Base-by-base conservation (phyloP, 768 basidiomycete species). In the Lyophyllum atratum region DNA sequence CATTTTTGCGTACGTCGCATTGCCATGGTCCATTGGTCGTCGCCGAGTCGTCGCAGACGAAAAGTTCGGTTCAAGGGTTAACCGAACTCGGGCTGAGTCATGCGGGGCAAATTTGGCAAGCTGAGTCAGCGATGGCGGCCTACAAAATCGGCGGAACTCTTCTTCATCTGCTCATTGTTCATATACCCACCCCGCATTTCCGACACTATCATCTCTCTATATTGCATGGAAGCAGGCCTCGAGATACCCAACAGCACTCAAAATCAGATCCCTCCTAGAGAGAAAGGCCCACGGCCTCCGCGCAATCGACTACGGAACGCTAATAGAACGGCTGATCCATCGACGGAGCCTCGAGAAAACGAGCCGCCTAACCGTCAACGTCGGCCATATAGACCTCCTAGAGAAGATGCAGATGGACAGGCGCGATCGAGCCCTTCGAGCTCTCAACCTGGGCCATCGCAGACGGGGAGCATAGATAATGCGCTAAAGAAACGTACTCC, bases 151-250 rank as follows among this genome's bases (percentile, higher is more conserved):
- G 7, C 45, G 29, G 33, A 49, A 25, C 31, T 45, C 15, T 22
- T 40, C 39, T 40, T 40, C 31, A 37, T n/a, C 31, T 10, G 24
- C 40, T 33, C 25, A 9, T 21, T 17, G 17, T 24, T 24, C 40
- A 31, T 26, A 25, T 49, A 53, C 28, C 39, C 11, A 21, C 28
- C n/a, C 44, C 29, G 25, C 45, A 10, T 44, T 24, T 21, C 17
- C 40, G 21, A 17, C 40, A 19, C 40, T 42, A 2, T 44, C 22
- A n/a, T n/a, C 17, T 29, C 14, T 19, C 10, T 21, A 15, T 37
- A 49, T 58, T 52, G 39, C 39, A 61, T 61, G 60, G 60, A 61
- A 31, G 44, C 49, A 29, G 45, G 44, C 24, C n/a, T 53, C 21
- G 56, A 55, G 43, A 60, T 54, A 56, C 55, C 55, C 52, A 56